phyloP scores from a whole-genome alignment of 108 stramenopile species.

The Cyclotella baltica region DNA sequence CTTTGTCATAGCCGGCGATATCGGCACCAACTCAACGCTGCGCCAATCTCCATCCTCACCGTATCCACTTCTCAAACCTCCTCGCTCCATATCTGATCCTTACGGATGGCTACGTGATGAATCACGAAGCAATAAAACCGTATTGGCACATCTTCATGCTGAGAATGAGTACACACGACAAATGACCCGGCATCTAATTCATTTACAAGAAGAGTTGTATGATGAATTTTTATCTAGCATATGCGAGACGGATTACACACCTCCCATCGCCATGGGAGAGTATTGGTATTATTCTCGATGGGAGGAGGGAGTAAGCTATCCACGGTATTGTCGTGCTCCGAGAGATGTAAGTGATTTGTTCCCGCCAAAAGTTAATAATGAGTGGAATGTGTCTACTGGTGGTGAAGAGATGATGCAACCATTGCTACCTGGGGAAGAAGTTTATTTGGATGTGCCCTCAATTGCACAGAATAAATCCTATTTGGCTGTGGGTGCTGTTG shows the following conservation, averaged over 20 bases:
- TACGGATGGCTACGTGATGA: constrained; percentile 96
- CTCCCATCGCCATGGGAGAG: constrained; percentile 66
- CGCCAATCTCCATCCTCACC: constrained; percentile 73
- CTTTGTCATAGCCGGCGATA: constrained; percentile 37
- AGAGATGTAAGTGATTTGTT: constrained; percentile 27
- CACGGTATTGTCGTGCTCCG: constrained; percentile 85
- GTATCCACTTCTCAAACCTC: constrained; percentile 79
- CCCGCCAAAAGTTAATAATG: constrained; percentile 27
- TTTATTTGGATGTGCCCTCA: constrained; percentile 89
- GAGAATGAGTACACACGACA: constrained; percentile 88
- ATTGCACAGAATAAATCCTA: constrained; percentile 85
- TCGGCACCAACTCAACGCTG: constrained; percentile 8
- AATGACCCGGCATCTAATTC: constrained; percentile 70
- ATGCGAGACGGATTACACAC: constrained; percentile 88
- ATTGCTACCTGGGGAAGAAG: constrained; percentile 75
- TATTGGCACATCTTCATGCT: constrained; percentile 77
- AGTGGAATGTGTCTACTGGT: constrained; percentile 19
- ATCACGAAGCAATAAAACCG: constrained; percentile 68
- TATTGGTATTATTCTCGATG: constrained; percentile 91
- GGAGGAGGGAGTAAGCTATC: constrained; percentile 89
- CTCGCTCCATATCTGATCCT: constrained; percentile 72
- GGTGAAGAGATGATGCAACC: constrained; percentile 28
- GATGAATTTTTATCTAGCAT: constrained; percentile 60
- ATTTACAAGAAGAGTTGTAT: constrained; percentile 72
- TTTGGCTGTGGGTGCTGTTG: constrained; percentile 77